Conservation (phyloP, 352 stramenopile genomes). For the Globisporangium polare region DNA sequence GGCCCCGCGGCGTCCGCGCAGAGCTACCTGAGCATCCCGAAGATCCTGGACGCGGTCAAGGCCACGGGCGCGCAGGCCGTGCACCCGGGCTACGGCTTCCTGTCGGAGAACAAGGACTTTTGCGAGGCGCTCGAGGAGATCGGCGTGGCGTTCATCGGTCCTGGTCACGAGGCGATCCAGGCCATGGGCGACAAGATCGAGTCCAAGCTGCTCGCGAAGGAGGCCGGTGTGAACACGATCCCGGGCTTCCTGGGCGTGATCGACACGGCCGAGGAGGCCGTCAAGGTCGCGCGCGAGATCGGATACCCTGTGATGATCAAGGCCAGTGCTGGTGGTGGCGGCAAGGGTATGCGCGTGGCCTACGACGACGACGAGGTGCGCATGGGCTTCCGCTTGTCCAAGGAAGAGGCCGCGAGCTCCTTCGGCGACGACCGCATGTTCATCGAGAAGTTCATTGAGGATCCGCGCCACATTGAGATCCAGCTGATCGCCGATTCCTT, state of each 20-base stretch:
- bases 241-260: constrained; percentile 91
- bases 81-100: constrained; percentile 94
- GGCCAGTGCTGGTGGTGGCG: constrained; percentile 92
- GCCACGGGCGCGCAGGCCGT: constrained; percentile 89
- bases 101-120: constrained; percentile 94
- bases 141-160: constrained; percentile 89
- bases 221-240: constrained; percentile 92
- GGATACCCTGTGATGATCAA: constrained; percentile 99
- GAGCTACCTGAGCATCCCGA: constrained; percentile 91
- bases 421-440: constrained; percentile 97
- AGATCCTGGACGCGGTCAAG: constrained; percentile 86
- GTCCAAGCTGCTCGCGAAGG: constrained; percentile 92
- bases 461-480: constrained; percentile 98
- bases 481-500: constrained; percentile 92
- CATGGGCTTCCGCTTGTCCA: constrained; percentile 82
- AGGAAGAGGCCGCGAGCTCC: constrained; percentile 83
- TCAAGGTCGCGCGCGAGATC: constrained; percentile 90
- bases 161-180: constrained; percentile 80
- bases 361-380: constrained; percentile 88
- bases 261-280: constrained; percentile 67
- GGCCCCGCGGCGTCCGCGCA: constrained; percentile 69
- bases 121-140: constrained; percentile 65
- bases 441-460: constrained; percentile 96
- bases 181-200: constrained; percentile 95
- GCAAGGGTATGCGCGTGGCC: constrained; percentile 96